Evolutionary conservation across 1,139 yeast species (phyloP), one percentile per base, ranked within the genome.

Genomic region (Cylindricascospora bacillispora): DNA sequence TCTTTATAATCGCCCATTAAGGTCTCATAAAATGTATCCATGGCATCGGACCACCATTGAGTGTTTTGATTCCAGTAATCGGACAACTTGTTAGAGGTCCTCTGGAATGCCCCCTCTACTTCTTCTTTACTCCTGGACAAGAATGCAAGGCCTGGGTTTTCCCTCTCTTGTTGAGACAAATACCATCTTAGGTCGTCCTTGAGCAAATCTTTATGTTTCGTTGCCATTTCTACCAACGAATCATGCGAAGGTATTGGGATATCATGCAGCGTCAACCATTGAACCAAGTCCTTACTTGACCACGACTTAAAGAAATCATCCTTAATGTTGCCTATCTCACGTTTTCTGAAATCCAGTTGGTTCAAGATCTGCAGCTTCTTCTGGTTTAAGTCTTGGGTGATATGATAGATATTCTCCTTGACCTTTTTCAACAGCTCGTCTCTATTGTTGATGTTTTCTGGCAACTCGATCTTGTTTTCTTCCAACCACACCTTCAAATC

Each of bases 231-330:
- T 5, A 56, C 46, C 30, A 66, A 43, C 29, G 61, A 59, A 22
- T 62, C 62, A 20, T 53, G 47, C 32, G 59, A 58, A 15, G 60
- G 58, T 20, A 59, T 49, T 6, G 54, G 54, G 28, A 67, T 41
- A 16, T 58, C 57, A 44, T 69, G 73, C 30, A 54, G 45, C 31
- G 57, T 58, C 27, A 68, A 54, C 73, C 74, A 70, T 21, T 56
- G 53, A 39, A 57, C 51, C 28, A 71, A 42, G 36, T 66, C 67
- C 3, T 62, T 54, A 6, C 60, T 55, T 4, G 61, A 57, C 68
- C 70, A 71, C 5, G 61, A 46, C 32, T 66, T 64, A 38, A 71
- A 60, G 13, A 70, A 61, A 20, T 59, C 62, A 26, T 62, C 65
- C 37, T 57, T 61, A 26, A 67, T 38, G 9, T 54, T 43, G n/a